Evolutionary conservation across 1,284 basidiomycete genomes (phyloP), one percentile per base, ranked within the genome.

Genomic region (Ganoderma meredithae): DNA sequence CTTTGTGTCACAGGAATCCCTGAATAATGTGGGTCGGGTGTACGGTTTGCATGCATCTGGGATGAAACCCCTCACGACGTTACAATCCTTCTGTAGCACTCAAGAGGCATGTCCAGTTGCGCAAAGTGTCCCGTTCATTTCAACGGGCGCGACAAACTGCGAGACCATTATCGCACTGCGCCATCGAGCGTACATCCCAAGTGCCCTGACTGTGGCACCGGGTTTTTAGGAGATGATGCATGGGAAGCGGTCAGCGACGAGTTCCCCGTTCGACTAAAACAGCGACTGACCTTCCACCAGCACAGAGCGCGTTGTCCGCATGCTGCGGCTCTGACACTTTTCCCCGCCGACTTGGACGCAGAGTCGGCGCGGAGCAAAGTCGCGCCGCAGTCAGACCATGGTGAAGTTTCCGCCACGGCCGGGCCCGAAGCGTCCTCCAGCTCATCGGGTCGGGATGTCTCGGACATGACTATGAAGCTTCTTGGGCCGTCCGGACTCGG

Each of bases 121-220:
- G 4, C 12, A 4, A 43, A n/a, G n/a, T 63, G 62, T 17, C 12
- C 10, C 19, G 12, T 56, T 3, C 39, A 55, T 31, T 40, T 56
- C 49, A 7, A 41, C 13, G 19, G 9, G 9, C 40, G 17, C 0
- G 22, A 27, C 1, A 40, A 31, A n/a, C 40, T 69, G 40, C 68
- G 64, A 49, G 63, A 71, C 12, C 70, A 71, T 55, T 69, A 67
- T 56, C 60, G 65, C 25, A 17, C 62, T n/a, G 65, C 47, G 3
- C 22, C 22, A 22, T 25, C 66, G 13, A 5, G 15, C 13, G 44
- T 40, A 52, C 70, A 71, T 27, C 63, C 63, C 5, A 61, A 25
- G 27, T 68, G 65, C 19, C 19, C 19, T 0, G 27, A 41, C 17
- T 71, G 70, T 22, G 44, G 55, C 1, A 22, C 44, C 2, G 60